Evolutionary conservation across 225 moss, liverwort and hornwort species (phyloP).

Genomic region (Anthoceros angustus): DNA sequence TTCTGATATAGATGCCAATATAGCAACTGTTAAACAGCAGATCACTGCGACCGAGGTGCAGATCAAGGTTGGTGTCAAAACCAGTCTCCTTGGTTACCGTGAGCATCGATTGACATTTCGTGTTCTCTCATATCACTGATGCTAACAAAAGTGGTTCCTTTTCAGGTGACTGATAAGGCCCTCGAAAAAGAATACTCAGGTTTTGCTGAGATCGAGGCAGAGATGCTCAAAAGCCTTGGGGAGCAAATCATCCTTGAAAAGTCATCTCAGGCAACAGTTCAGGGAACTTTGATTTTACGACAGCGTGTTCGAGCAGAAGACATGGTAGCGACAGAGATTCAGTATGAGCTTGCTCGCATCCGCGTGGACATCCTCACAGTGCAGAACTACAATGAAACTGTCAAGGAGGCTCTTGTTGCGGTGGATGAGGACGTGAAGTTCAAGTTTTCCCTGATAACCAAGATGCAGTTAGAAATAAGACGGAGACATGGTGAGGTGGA

Average conservation of each 20-base stretch:
- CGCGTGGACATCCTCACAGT: constrained; percentile 52
- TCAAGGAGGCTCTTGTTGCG: constrained; percentile 19
- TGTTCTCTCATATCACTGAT: too few relatives aligned
- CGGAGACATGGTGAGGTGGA: constrained; percentile 45
- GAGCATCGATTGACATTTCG: too few relatives aligned
- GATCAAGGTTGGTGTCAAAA: too few relatives aligned
- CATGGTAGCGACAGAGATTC: constrained; percentile 45
- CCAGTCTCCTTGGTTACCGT: too few relatives aligned
- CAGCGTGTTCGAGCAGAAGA: constrained; percentile 54
- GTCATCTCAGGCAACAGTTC: constrained; percentile 29
- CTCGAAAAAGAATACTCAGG: constrained; percentile 36
- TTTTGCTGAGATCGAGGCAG: constrained; percentile 59
- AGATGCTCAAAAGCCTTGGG: constrained; percentile 31
- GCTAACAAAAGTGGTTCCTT: too few relatives aligned
- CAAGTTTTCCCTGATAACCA: constrained; percentile 45
- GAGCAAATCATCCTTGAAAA: constrained; percentile 51
- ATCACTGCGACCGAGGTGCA: too few relatives aligned
- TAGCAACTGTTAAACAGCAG: constrained; percentile 1
- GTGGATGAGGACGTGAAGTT: constrained; percentile 46
- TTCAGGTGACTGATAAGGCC: constrained; percentile 47
- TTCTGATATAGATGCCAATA: constrained; percentile 34
- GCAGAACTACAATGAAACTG: constrained; percentile 59
- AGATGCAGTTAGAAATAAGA: constrained; percentile 55
- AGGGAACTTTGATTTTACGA: constrained; percentile 31
- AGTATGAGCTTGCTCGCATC: constrained; percentile 49